Evolutionary conservation across 495 filamentous ascomycete species (phyloP), one percentile per base, ranked within the genome.

Genomic region (Tuber magnatum): DNA sequence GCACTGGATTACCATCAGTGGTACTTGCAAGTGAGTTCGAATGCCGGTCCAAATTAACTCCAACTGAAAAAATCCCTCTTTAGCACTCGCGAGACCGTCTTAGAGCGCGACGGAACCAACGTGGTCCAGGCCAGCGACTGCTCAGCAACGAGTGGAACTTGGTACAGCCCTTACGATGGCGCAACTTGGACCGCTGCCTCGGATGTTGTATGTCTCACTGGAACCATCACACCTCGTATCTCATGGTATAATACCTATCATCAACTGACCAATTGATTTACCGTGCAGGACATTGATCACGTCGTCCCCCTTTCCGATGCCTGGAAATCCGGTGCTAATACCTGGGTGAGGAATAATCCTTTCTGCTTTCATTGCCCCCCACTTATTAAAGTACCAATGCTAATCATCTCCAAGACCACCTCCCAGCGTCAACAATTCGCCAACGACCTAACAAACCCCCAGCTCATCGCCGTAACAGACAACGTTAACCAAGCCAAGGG

Each of bases 381-480:
- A 61, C 3, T 32, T 2, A 32, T 32, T 32, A 61, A 4, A 20
- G 24, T 61, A 18, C 39, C 68, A 77, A 24, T 70, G n/a, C 39
- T 16, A 61, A 51, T 32, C 61, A 43, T 39, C 3, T 20, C 74
- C 32, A 87, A 87, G 91, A 91, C 91, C 0, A 90, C 90, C 0
- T 78, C 85, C 40, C 85, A 87, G 77, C 89, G 92, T 69, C 84
- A 89, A 76, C 80, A 85, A 2, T 92, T 91, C 79, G 92, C 92
- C 71, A 94, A 94, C 83, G 92, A 93, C 82, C 82, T 93, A 61
- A 85, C 82, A 0, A 86, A 89, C 51, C 92, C 92, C 0, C 91
- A 93, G 84, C 86, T 93, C 16, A 86, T 91, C 80, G 90, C 91
- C 5, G 91, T 94, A 70, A 93, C 92, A 0, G 90, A 91, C 76